phyloP scores from a whole-genome alignment of 371 early-diverging fungal genomes.

The Zopfochytrium polystomum region DNA sequence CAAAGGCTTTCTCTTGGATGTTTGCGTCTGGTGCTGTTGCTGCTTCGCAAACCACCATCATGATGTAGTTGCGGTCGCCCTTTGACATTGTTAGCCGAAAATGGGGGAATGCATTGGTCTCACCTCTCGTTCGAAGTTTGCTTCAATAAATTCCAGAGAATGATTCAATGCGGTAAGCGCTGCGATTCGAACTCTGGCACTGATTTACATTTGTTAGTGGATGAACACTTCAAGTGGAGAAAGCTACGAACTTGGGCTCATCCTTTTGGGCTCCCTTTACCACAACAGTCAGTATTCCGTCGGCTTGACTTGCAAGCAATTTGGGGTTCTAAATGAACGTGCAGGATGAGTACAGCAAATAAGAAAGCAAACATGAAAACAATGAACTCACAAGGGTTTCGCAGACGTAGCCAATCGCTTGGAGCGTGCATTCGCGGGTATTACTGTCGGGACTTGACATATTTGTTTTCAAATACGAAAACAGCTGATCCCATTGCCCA shows the following conservation, averaged over 20 bases:
- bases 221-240: too few species aligned
- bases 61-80: slow-evolving; percentile 93
- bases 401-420: slow-evolving; percentile 88
- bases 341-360: background rate
- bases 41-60: slow-evolving; percentile 96
- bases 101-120: slow-evolving; percentile 1
- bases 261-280: slow-evolving; percentile 88
- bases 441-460: slow-evolving; percentile 57
- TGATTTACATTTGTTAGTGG: slow-evolving; percentile 31
- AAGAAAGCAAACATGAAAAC: background rate
- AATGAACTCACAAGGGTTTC: slow-evolving; percentile 69
- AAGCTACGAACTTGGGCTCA: slow-evolving; percentile 61
- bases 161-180: slow-evolving; percentile 88
- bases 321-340: slow-evolving; percentile 77
- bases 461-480: slow-evolving; percentile 70
- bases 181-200: slow-evolving; percentile 79
- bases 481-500: slow-evolving; percentile 81
- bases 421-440: slow-evolving; percentile 70
- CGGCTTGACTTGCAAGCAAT: slow-evolving; percentile 72
- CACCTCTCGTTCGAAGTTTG: slow-evolving; percentile 73
- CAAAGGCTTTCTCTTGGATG: slow-evolving; percentile 85
- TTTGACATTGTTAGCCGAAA: slow-evolving; percentile 23
- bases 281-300: slow-evolving; percentile 87
- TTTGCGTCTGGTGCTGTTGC: slow-evolving; percentile 68
- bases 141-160: slow-evolving; percentile 87